Evolutionary conservation across 495 filamentous ascomycete species (phyloP).

Genomic region (Lichenothelia convexa): DNA sequence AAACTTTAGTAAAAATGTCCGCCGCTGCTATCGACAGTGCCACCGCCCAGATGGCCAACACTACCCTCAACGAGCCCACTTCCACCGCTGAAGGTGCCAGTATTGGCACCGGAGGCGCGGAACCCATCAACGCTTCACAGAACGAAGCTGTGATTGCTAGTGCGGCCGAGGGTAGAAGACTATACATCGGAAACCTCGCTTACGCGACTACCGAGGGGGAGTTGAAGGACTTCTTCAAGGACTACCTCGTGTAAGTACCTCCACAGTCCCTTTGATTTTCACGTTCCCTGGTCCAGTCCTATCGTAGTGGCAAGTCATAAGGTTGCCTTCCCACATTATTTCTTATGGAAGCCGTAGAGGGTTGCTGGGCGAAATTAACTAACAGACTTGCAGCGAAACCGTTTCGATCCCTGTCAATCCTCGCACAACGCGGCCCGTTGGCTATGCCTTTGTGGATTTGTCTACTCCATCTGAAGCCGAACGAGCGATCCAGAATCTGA

Average conservation of each 20-base stretch:
- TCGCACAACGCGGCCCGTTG: conserved; percentile 91
- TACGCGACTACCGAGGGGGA: conserved; percentile 99
- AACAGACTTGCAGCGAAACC: conserved; percentile 52
- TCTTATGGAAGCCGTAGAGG: background rate
- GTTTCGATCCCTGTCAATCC: conserved; percentile 98
- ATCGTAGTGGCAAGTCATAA: too few species aligned
- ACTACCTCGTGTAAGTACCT: conserved; percentile 81
- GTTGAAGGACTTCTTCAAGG: conserved; percentile 97
- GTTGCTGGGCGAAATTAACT: conserved; percentile 6
- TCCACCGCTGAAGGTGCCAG: conserved; percentile 15
- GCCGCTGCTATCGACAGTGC: conserved; percentile 47
- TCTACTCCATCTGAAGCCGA: conserved; percentile 86
- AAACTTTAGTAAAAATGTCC: conserved; percentile 13
- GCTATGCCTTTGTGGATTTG: conserved; percentile 97
- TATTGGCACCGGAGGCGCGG: conserved; percentile 19
- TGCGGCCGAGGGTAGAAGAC: conserved; percentile 92
- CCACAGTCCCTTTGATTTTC: conserved; percentile 8
- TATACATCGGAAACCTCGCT: conserved; percentile 99
- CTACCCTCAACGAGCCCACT: conserved; percentile 37
- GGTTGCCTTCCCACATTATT: background rate
- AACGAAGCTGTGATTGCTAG: conserved; percentile 86
- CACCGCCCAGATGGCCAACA: conserved; percentile 67
- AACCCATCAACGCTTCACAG: conserved; percentile 36
- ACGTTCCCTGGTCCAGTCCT: conserved; percentile 2
- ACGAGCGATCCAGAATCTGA: conserved; percentile 82